Percentiles rank a stretch among this genome's conserved stretches.
These are phyloP conservation scores for Botrytis byssoidea DNA, from an alignment of 2,329 filamentous ascomycete species.

Conservation along the genomic window DNA sequence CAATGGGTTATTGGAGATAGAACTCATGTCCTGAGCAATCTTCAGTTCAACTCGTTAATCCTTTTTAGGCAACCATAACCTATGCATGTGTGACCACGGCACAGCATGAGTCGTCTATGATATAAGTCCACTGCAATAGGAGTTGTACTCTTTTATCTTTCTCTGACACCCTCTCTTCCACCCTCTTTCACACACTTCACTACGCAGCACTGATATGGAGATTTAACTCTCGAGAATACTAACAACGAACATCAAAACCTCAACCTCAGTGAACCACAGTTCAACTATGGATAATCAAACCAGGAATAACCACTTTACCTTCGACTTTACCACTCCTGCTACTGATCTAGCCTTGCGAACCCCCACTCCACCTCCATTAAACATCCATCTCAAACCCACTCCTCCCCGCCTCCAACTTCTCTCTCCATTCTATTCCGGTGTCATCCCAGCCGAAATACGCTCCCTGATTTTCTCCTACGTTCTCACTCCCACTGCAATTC, in stretches of 20 bases:
- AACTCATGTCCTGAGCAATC: background rate
- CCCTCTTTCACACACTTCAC: background rate
- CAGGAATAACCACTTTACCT: background rate
- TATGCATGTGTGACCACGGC: background rate
- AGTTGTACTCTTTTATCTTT: background rate
- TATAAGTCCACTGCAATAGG: background rate
- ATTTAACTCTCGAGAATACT: background rate
- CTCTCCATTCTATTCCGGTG: background rate
- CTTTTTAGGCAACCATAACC: background rate
- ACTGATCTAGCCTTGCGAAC: background rate
- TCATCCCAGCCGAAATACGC: slow-evolving; percentile 11
- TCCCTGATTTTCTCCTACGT: slow-evolving; percentile 7
- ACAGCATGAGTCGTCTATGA: background rate
- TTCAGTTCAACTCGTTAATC: background rate
- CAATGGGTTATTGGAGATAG: background rate
- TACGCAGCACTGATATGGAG: background rate
- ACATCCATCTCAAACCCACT: slow-evolving; percentile 2
- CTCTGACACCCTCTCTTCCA: background rate
- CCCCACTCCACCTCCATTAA: background rate
- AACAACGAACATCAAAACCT: background rate
- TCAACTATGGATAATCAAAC: background rate
- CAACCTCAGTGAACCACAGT: background rate
- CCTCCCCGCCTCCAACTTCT: background rate
- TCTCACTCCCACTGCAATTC: slow-evolving; percentile 1
- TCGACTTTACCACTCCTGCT: background rate